Conservation (phyloP, 768 basidiomycete species). For the Lepiota brunneoincarnata region DNA sequence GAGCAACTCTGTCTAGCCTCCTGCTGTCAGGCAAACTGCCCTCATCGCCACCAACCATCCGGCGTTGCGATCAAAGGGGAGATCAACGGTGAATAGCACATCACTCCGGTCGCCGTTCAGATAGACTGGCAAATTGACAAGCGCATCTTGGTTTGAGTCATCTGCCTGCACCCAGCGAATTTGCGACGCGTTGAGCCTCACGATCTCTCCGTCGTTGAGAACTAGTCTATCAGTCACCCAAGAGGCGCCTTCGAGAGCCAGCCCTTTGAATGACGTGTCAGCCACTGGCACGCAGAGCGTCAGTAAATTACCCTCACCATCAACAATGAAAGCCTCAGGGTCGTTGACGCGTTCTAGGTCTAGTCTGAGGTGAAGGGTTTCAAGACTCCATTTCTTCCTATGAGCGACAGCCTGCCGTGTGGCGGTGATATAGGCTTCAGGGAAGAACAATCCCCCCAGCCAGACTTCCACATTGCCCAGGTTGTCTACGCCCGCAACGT, state of each 20-base stretch:
- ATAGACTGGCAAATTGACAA: conserved; percentile 88
- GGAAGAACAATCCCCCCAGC: conserved; percentile 95
- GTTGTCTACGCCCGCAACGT: conserved; percentile 61
- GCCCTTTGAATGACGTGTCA: conserved; percentile 45
- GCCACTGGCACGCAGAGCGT: conserved; percentile 3
- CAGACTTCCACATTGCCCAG: conserved; percentile 76
- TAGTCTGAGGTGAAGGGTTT: conserved; percentile 77
- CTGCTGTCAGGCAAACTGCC: conserved; percentile 88
- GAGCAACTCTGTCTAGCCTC: conserved; percentile 40
- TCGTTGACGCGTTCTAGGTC: conserved; percentile 82
- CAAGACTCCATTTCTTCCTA: conserved; percentile 87
- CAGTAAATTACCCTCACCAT: conserved; percentile 54
- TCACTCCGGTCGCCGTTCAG: conserved; percentile 88
- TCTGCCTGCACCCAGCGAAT: conserved; percentile 79
- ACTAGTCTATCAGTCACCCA: conserved; percentile 68
- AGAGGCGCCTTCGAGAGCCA: conserved; percentile 83
- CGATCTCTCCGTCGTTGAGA: conserved; percentile 85
- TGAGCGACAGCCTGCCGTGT: conserved; percentile 96
- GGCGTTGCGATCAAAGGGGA: conserved; percentile 71
- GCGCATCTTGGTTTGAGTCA: conserved; percentile 31
- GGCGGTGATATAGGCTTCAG: conserved; percentile 94
- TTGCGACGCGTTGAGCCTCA: conserved; percentile 77
- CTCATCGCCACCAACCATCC: conserved; percentile 78
- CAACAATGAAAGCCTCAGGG: conserved; percentile 78
- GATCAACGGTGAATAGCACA: conserved; percentile 85